These are phyloP conservation scores for Trifolium pratense DNA, from an alignment of 306 rosid species.

Conservation along the genomic window DNA sequence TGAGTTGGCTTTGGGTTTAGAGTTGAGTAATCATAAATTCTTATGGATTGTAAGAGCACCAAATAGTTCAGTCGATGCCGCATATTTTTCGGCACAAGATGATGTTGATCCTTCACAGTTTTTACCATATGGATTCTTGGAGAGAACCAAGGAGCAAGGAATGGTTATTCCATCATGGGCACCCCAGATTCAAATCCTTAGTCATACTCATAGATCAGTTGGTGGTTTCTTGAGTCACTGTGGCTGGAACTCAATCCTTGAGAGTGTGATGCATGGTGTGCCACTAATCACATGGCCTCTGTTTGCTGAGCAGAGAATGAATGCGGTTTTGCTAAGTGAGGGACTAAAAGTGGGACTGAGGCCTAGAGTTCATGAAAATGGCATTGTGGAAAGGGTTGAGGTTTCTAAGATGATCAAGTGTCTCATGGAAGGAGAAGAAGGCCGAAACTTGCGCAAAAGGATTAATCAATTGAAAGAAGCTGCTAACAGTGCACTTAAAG, in stretches of 20 bases:
- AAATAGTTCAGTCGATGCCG: background rate
- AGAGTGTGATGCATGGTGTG: conserved; percentile 2
- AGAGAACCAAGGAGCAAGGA: conserved; percentile 3
- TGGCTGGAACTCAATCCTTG: background rate
- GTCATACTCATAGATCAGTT: background rate
- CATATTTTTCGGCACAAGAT: background rate
- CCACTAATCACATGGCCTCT: background rate
- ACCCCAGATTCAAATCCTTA: background rate
- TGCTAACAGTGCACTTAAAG: background rate
- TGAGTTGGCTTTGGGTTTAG: background rate
- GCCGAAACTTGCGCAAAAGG: background rate
- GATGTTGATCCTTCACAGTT: background rate
- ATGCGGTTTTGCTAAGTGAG: background rate
- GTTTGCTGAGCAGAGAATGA: conserved; percentile 2
- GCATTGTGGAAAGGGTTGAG: background rate
- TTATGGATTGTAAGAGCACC: conserved; percentile 18
- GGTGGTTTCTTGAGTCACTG: conserved; percentile 11
- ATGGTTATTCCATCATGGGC: conserved; percentile 15
- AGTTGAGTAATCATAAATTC: conserved; percentile 8
- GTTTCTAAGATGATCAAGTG: background rate
- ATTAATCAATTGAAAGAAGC: conserved; percentile 1
- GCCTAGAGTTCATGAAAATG: background rate
- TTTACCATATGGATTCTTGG: background rate
- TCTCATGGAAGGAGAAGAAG: background rate
- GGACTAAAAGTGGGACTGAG: background rate